phyloP scores from a whole-genome alignment of 2,329 filamentous ascomycete species.

The Allantophomopsis lycopodina region DNA sequence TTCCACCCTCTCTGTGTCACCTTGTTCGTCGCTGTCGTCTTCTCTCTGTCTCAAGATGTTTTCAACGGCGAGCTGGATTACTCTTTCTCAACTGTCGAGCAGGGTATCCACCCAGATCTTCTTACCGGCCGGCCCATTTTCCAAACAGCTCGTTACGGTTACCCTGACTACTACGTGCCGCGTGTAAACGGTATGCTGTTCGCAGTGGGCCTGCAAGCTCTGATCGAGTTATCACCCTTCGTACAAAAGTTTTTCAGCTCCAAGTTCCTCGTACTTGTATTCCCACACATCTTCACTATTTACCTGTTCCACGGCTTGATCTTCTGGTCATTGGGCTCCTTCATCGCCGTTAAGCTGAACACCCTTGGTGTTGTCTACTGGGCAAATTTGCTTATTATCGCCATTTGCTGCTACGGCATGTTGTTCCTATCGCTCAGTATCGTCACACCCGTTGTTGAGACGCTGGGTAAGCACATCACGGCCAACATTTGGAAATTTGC shows the following conservation, averaged over 20 bases:
- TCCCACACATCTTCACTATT: constrained; percentile 33
- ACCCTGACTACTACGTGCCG: constrained; percentile 28
- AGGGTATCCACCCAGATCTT: constrained; percentile 26
- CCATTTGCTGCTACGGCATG: constrained; percentile 8
- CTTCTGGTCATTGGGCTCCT: constrained; percentile 17
- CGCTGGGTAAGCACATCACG: constrained; percentile 7
- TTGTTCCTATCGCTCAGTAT: constrained; percentile 8
- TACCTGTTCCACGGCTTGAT: constrained; percentile 29
- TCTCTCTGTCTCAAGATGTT: constrained; percentile 13
- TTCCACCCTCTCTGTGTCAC: constrained; percentile 23
- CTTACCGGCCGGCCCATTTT: constrained; percentile 21
- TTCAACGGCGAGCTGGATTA: constrained; percentile 8
- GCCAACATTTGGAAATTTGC: constrained; percentile 6
- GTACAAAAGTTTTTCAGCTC: constrained; percentile 26
- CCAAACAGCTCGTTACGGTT: constrained; percentile 20
- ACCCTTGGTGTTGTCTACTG: constrained; percentile 12
- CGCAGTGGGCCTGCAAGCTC: constrained; percentile 17
- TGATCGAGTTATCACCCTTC: constrained; percentile 20
- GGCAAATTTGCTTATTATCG: constrained; percentile 9
- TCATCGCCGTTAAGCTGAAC: constrained; percentile 9
- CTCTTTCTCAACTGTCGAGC: constrained; percentile 24
- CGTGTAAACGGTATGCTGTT: constrained; percentile 28
- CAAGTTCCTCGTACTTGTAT: constrained; percentile 24
- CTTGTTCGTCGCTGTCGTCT: constrained; percentile 14
- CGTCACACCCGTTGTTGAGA: constrained; percentile 11